Base-by-base conservation (phyloP, 2,329 filamentous ascomycete species). In the Lecanicillium sp. region DNA sequence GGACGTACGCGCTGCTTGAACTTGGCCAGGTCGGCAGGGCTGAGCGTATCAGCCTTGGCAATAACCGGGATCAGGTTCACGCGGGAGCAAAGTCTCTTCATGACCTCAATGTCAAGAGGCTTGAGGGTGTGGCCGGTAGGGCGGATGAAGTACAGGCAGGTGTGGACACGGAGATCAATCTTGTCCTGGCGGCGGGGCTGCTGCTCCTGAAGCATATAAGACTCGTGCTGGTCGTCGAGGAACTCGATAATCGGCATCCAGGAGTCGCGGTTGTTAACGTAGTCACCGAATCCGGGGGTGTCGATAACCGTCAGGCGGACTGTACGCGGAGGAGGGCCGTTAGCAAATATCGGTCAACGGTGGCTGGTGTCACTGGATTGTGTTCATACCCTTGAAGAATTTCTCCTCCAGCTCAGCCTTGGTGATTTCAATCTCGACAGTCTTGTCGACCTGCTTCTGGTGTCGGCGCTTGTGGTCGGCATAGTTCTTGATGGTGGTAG, bases 221-320 rank as follows among this genome's bases (percentile, higher is more conserved):
- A 98, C 76, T 98, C 92, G 66, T 98, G 94, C 77, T 98, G 92
- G 71, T 98, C 92, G 69, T 98, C 92, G 57, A 98, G 77, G 74
- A 98, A 98, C 69, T 98, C 92, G 67, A 98, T 97, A 62, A 98
- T 97, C 62, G 92, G 92, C 78, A 95, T 94, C 92, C 92, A 98
- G 47, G 92, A 97, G 68, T 98, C 92, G 60, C 90, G 86, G 79
- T 98, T 98, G 84, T 98, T 98, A 65, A 98, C 92, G 62, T 98
- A 98, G 78, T 98, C 92, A 66, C 92, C 92, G 60, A 98, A 98
- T 54, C 92, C 92, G 56, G 92, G 92, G 48, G 92, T 98, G 65
- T 98, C 92, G 62, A 98, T 98, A 58, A 98, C 92, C 49, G 92
- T 98, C 60, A 98, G 72, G 62, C 92, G 92, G 62, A 98, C 92